Conservation (phyloP, 1,284 basidiomycete species). For the Anthracocystis setariae region DNA sequence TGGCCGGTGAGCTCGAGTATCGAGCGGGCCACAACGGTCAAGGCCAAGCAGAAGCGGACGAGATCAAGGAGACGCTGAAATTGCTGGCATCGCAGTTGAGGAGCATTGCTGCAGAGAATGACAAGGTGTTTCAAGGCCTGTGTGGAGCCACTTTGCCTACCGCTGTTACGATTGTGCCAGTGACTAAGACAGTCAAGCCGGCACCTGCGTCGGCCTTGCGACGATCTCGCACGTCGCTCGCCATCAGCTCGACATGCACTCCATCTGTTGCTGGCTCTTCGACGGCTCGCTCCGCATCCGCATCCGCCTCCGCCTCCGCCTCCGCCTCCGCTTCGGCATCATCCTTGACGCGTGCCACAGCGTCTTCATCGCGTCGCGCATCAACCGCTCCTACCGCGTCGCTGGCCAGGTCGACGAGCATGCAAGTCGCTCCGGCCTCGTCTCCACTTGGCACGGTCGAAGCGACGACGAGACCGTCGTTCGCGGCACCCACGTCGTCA, state of each 20-base stretch:
- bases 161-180: not conserved
- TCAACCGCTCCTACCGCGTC: not conserved
- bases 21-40: constrained; percentile 67
- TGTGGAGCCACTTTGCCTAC: constrained; percentile 73
- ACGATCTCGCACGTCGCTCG: constrained; percentile 16
- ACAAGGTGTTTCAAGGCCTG: constrained; percentile 74
- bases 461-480: constrained; percentile 15
- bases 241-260: constrained; percentile 1
- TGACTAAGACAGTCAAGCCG: constrained; percentile 8
- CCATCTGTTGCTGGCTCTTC: not conserved
- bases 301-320: not conserved
- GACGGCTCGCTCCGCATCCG: not conserved
- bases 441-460: constrained; percentile 13
- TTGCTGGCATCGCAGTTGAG: constrained; percentile 65
- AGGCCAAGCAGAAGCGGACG: constrained; percentile 69
- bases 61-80: constrained; percentile 69
- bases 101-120: constrained; percentile 69
- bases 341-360: constrained; percentile 1
- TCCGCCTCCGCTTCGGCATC: not conserved
- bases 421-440: constrained; percentile 4
- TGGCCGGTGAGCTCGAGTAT: constrained; percentile 73
- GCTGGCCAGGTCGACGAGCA: constrained; percentile 5
- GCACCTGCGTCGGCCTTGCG: constrained; percentile 17
- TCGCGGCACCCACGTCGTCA: constrained; percentile 40
- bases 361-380: not conserved